phyloP scores from a whole-genome alignment of 2,329 filamentous ascomycete species.

The Corniculantispora saksenae region DNA sequence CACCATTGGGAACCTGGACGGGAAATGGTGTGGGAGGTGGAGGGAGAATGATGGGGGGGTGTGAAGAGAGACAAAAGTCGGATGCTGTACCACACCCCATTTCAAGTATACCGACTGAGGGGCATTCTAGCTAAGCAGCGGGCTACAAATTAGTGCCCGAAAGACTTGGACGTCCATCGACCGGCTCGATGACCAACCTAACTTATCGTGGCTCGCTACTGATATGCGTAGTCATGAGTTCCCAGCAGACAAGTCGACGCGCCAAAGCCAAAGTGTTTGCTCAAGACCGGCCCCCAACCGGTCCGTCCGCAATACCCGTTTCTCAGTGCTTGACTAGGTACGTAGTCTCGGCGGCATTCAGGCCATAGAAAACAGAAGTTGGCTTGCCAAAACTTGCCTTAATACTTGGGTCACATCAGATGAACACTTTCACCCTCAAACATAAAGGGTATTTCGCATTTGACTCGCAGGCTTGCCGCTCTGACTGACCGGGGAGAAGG shows the following conservation, averaged over 20 bases:
- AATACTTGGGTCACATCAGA: not conserved
- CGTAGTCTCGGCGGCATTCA: not conserved
- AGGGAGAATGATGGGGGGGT: not conserved
- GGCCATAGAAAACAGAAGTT: not conserved
- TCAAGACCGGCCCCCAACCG: conserved; percentile 7
- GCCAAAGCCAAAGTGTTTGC: not conserved
- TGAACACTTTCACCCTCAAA: not conserved
- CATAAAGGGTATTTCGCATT: not conserved
- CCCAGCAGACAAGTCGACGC: not conserved
- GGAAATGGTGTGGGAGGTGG: conserved; percentile 19
- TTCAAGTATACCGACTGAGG: conserved; percentile 7
- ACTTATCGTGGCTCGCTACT: not conserved
- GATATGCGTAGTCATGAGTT: not conserved
- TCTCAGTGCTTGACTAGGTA: not conserved
- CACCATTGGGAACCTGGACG: conserved; percentile 7
- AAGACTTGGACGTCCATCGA: not conserved
- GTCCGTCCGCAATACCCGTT: not conserved
- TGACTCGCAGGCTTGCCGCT: not conserved
- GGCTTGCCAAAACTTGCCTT: not conserved
- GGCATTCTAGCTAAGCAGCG: not conserved
- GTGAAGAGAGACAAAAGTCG: conserved; percentile 4
- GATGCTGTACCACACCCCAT: conserved; percentile 15
- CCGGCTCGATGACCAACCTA: not conserved
- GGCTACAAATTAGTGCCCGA: conserved; percentile 12
- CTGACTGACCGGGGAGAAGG: not conserved